phyloP scores from a whole-genome alignment of 1,284 basidiomycete species.

The Heimioporus retisporus region DNA sequence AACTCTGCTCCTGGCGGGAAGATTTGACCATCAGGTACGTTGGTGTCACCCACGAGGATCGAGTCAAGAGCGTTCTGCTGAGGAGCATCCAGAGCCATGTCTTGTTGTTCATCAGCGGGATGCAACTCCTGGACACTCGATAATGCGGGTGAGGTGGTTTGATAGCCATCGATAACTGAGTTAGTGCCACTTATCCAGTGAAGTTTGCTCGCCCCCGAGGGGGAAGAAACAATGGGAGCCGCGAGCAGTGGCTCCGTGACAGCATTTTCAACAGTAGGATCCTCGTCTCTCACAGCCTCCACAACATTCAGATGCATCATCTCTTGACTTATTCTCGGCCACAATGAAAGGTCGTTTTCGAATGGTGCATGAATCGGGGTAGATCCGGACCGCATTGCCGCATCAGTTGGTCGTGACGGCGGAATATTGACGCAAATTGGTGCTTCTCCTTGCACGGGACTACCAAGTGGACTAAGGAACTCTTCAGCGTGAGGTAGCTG shows the following conservation, averaged over 20 bases:
- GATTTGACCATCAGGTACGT: conserved; percentile 79
- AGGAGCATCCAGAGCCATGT: background rate
- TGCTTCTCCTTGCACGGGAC: conserved; percentile 17
- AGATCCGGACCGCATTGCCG: conserved; percentile 11
- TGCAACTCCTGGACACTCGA: conserved; percentile 7
- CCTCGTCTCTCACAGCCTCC: background rate
- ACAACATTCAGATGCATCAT: conserved; percentile 30
- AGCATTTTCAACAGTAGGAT: background rate
- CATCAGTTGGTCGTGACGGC: conserved; percentile 19
- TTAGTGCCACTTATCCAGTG: conserved; percentile 8
- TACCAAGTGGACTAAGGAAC: conserved; percentile 39
- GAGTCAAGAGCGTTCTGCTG: conserved; percentile 53
- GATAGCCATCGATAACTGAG: conserved; percentile 28
- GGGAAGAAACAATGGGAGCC: background rate
- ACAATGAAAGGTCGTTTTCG: conserved; percentile 35
- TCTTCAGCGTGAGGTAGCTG: conserved; percentile 26
- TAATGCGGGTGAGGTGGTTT: conserved; percentile 24
- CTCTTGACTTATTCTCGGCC: conserved; percentile 42
- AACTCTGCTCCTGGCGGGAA: conserved; percentile 89
- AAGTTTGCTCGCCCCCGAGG: conserved; percentile 12
- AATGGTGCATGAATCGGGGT: conserved; percentile 7
- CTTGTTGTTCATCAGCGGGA: conserved; percentile 6
- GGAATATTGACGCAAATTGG: background rate
- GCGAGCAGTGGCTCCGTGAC: background rate
- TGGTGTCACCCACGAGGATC: conserved; percentile 72